Percentiles rank a stretch among this genome's conserved stretches.
Conservation (phyloP, 768 basidiomycete species). For the Melanogaster broomeanus region DNA sequence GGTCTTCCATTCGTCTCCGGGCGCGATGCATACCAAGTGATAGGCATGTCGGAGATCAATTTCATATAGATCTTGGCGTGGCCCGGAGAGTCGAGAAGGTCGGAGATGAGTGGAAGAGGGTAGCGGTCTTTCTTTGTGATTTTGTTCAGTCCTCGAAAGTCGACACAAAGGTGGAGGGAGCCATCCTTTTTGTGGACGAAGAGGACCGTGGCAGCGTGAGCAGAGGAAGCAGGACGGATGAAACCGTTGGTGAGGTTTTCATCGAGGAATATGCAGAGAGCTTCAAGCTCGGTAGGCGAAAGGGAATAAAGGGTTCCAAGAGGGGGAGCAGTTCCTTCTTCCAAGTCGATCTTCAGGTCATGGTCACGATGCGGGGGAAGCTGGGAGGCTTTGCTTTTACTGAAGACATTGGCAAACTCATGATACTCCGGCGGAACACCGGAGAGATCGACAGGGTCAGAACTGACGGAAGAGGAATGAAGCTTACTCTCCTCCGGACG, state of each 20-base stretch:
- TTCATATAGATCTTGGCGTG: too few species aligned
- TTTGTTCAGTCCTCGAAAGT: too few species aligned
- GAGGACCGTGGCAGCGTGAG: slow-evolving; percentile 21
- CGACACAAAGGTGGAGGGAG: slow-evolving; percentile 25
- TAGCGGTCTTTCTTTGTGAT: slow-evolving; percentile 32
- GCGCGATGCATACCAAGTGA: neutral
- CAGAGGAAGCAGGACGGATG: slow-evolving; percentile 34
- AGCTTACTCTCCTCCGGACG: too few species aligned
- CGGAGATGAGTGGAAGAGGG: too few species aligned
- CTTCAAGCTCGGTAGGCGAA: slow-evolving; percentile 9
- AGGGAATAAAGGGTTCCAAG: slow-evolving; percentile 38
- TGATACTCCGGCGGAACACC: too few species aligned
- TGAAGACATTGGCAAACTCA: too few species aligned
- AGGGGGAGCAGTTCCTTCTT: slow-evolving; percentile 25
- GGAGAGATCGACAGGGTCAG: too few species aligned
- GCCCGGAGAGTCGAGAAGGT: too few species aligned
- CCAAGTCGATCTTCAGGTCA: slow-evolving; percentile 38
- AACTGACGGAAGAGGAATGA: too few species aligned
- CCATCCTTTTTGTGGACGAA: slow-evolving; percentile 39
- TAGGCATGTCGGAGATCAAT: slow-evolving; percentile 6
- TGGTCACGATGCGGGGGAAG: slow-evolving; percentile 17
- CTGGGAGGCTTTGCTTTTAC: slow-evolving; percentile 3
- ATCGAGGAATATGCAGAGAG: neutral
- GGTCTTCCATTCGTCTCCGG: neutral
- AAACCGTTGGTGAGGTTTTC: slow-evolving; percentile 24